These are phyloP conservation scores for Pleurotus cornucopiae DNA, from an alignment of 768 basidiomycete species.

Conservation along the genomic window DNA sequence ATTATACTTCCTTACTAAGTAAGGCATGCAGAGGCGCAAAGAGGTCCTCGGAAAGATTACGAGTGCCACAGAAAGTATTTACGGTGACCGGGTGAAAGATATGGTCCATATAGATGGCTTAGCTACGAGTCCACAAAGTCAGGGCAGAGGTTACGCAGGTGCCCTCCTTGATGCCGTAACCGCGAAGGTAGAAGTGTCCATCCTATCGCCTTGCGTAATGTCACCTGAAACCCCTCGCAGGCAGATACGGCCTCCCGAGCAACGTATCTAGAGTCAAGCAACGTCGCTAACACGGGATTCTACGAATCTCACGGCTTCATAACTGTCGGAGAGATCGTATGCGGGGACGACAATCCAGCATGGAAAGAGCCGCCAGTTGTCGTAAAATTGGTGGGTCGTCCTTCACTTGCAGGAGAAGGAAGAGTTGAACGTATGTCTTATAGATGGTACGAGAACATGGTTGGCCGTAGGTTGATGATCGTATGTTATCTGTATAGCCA, in stretches of 20 bases:
- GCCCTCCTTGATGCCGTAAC: conserved; percentile 23
- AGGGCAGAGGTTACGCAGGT: conserved; percentile 26
- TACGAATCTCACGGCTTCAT: conserved; percentile 21
- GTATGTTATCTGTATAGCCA: no score
- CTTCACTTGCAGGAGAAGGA: neutral
- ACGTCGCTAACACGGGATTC: conserved; percentile 17
- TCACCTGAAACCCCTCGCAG: conserved; percentile 11
- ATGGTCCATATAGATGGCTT: conserved; percentile 27
- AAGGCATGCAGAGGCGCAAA: conserved; percentile 13
- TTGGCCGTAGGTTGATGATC: no score
- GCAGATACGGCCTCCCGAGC: conserved; percentile 22
- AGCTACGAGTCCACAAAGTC: conserved; percentile 21
- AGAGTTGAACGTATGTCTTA: neutral
- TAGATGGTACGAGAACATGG: neutral
- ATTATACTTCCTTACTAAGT: neutral
- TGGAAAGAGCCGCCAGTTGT: conserved; percentile 25
- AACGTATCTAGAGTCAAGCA: conserved; percentile 26
- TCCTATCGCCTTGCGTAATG: neutral
- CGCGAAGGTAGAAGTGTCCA: conserved; percentile 15
- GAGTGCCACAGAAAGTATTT: conserved; percentile 15
- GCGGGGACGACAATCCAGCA: conserved; percentile 26
- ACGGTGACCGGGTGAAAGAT: conserved; percentile 20
- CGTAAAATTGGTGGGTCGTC: conserved; percentile 21
- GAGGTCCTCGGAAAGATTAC: conserved; percentile 18
- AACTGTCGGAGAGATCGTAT: conserved; percentile 16